Evolutionary conservation across 129 eudicot genomes (phyloP).

Genomic region (Solidago caesia): DNA sequence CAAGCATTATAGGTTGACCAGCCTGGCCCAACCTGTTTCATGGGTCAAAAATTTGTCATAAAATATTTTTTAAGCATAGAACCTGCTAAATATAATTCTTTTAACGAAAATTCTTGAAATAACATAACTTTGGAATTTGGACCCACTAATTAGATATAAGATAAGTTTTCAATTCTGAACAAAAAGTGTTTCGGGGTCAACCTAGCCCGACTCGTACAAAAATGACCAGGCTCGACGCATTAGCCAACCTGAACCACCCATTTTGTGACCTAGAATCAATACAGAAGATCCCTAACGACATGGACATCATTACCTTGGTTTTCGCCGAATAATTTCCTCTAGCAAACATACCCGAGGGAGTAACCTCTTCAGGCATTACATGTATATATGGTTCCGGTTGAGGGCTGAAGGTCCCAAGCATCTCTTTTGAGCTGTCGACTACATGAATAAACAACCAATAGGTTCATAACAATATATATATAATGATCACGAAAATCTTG

Average conservation of each 20-base stretch:
- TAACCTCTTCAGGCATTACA: slow-evolving; percentile 65
- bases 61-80: neutral
- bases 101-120: neutral
- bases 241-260: neutral
- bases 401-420: slow-evolving; percentile 76
- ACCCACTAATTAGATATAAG: too few relatives aligned
- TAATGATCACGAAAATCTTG: slow-evolving; percentile 1
- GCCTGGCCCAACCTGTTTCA: too few relatives aligned
- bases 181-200: slow-evolving; percentile 11
- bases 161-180: neutral
- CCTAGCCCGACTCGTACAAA: neutral
- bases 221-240: neutral
- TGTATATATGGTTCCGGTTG: slow-evolving; percentile 62
- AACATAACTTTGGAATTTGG: neutral
- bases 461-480: neutral
- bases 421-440: slow-evolving; percentile 69
- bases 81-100: neutral
- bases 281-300: neutral
- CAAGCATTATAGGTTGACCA: too few relatives aligned
- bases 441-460: neutral
- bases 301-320: slow-evolving; percentile 44
- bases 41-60: neutral
- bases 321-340: slow-evolving; percentile 67
- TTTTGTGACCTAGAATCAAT: neutral
- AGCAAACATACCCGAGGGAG: slow-evolving; percentile 69